Evolutionary conservation across 805 yeast genomes (phyloP).

Genomic region (Wickerhamiella parazyma): DNA sequence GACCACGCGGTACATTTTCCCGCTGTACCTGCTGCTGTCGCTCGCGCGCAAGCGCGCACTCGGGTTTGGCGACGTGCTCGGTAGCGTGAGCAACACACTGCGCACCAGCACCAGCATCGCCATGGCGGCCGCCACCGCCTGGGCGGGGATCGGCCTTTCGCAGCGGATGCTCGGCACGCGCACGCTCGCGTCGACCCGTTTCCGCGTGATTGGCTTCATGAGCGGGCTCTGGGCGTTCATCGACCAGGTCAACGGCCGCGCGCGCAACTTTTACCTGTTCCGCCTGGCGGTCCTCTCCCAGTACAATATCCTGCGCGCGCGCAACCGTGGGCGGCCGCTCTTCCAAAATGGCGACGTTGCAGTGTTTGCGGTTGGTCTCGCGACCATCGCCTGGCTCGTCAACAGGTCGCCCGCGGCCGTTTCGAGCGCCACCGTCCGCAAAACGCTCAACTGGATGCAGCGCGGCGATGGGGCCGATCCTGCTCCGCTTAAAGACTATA

Average conservation of each 20-base stretch:
- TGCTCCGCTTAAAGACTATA: too few species aligned
- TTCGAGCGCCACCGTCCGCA: constrained; percentile 19
- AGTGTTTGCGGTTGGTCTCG: constrained; percentile 25
- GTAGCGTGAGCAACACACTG: constrained; percentile 18
- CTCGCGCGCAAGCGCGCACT: constrained; percentile 9
- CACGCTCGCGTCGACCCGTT: constrained; percentile 24
- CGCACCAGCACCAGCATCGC: constrained; percentile 26
- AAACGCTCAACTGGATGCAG: constrained; percentile 25
- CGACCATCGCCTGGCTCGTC: constrained; percentile 14
- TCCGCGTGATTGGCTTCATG: constrained; percentile 33
- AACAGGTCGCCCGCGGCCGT: constrained; percentile 16
- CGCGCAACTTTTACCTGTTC: constrained; percentile 25
- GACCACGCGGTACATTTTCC: constrained; percentile 22
- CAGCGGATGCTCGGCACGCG: constrained; percentile 24
- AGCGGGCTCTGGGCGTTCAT: constrained; percentile 31
- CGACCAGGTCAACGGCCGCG: constrained; percentile 24
- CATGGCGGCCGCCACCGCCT: constrained; percentile 26
- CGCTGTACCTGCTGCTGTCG: constrained; percentile 20
- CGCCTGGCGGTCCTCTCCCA: constrained; percentile 28
- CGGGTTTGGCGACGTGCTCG: constrained; percentile 6
- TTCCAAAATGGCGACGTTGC: constrained; percentile 23
- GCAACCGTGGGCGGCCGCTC: constrained; percentile 18
- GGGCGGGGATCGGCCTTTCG: constrained; percentile 29
- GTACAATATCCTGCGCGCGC: constrained; percentile 24
- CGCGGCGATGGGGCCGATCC: constrained; percentile 20